Conservation (phyloP, 2,329 filamentous ascomycete species). For the Dactylellina sp. region DNA sequence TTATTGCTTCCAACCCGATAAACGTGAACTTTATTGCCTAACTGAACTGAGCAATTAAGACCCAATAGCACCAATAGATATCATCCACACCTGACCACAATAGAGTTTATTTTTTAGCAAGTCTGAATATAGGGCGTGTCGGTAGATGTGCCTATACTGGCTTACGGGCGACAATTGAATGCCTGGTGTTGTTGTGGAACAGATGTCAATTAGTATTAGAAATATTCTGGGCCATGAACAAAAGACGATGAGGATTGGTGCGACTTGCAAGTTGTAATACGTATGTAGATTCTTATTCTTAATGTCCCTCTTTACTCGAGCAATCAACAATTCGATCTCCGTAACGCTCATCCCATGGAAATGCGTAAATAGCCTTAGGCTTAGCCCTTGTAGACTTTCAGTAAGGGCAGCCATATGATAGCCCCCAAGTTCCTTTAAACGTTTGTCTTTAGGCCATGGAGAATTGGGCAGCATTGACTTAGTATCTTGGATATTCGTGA, state of each 20-base stretch:
- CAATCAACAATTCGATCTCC: conserved; percentile 67
- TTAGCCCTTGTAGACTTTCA: conserved; percentile 68
- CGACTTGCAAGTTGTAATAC: conserved; percentile 63
- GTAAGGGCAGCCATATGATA: conserved; percentile 61
- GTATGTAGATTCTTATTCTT: conserved; percentile 62
- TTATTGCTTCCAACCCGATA: no score
- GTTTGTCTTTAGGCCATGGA: conserved; percentile 67
- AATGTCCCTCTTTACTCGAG: conserved; percentile 66
- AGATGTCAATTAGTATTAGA: no score
- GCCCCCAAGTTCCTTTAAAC: conserved; percentile 65
- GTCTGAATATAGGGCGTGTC: no score
- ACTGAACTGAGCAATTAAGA: no score
- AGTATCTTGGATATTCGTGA: conserved; percentile 63
- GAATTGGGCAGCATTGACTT: conserved; percentile 67
- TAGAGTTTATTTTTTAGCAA: no score
- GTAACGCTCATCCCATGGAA: conserved; percentile 67
- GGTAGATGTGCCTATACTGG: no score
- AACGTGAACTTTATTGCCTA: no score
- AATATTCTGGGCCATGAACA: not conserved
- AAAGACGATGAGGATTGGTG: not conserved
- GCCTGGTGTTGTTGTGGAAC: not conserved
- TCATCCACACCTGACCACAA: no score
- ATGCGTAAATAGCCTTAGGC: conserved; percentile 68
- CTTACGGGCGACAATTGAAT: conserved; percentile 27
- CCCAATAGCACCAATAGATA: no score